Base-by-base conservation (phyloP, 2,329 filamentous ascomycete species). In the Colletotrichum melonis region DNA sequence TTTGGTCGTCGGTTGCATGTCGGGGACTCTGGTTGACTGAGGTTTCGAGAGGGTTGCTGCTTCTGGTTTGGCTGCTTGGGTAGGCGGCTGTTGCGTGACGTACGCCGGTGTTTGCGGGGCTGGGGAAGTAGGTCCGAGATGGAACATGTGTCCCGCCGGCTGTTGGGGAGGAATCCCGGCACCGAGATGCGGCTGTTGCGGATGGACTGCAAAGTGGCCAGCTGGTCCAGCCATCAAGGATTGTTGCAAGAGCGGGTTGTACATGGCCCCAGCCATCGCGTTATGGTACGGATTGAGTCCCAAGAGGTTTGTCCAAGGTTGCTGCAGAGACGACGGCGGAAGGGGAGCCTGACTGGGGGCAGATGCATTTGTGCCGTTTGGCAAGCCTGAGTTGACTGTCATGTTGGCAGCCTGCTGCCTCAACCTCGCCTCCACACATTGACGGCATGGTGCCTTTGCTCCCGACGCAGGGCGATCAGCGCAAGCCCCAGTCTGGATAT, bases 1-100 rank as follows among this genome's bases (percentile, higher is more conserved):
- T 69, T 83, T 84, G 30, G 80, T 80, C 55, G 80, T 79, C 38
- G 75, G 68, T 12, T 78, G 77, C 9, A 76, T 77, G 49, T 77
- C 80, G 62, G 73, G 68, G 19, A 46, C 16, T 54, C 56, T 62
- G 9, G 52, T 5, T 14, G 8, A 14, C 22, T 73, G 59, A 3
- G 42, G 3, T 35, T 42, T 70, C 2, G 22, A 26, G 28, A 2
- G 22, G 24, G 3, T 35, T 5, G 35, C 32, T 2, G 26, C 7
- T 16, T 32, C 38, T 42, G 11, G n/a, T 35, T 73, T 65, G 35
- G 24, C 16, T 26, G 67, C 16, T 26, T 65, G 46, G 12, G 38
- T 11, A 9, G 28, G 24, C 14, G 32, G 49, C 38, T 62, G 60
- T 28, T 49, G 28, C 9, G 67, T n/a, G 24, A 38, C 28, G n/a